phyloP scores from a whole-genome alignment of 2,329 filamentous ascomycete genomes.

The Colletotrichum viniferum region DNA sequence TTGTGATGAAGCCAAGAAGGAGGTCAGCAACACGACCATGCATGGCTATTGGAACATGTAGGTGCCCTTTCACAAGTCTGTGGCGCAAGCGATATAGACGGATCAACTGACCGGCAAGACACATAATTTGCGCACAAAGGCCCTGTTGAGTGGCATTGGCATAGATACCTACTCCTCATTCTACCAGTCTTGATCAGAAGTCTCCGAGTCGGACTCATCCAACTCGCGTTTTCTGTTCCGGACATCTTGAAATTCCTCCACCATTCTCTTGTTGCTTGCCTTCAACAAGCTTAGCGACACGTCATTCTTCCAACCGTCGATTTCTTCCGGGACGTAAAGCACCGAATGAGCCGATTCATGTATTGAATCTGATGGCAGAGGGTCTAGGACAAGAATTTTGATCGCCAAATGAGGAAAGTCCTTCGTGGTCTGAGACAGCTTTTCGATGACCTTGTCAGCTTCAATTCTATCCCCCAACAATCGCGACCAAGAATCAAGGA shows the following conservation, averaged over 20 bases:
- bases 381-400: background rate
- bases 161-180: background rate
- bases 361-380: background rate
- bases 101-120: background rate
- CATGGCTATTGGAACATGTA: slow-evolving; percentile 27
- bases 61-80: background rate
- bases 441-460: background rate
- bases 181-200: background rate
- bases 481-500: background rate
- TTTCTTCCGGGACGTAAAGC: background rate
- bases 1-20: slow-evolving; percentile 23
- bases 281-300: background rate
- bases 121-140: background rate
- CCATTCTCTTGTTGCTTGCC: background rate
- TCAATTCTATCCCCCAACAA: background rate
- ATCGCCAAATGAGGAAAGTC: background rate
- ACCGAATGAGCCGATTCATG: background rate
- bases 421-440: background rate
- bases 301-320: background rate
- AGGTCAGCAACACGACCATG: slow-evolving; percentile 26
- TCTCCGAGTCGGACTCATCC: background rate
- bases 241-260: background rate
- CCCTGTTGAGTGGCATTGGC: background rate
- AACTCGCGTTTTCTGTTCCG: background rate
- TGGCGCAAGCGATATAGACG: background rate